Evolutionary conservation across 164 flowering plant species (phyloP), one percentile per base, ranked within the genome.

Genomic region (Tinospora cordifolia): DNA sequence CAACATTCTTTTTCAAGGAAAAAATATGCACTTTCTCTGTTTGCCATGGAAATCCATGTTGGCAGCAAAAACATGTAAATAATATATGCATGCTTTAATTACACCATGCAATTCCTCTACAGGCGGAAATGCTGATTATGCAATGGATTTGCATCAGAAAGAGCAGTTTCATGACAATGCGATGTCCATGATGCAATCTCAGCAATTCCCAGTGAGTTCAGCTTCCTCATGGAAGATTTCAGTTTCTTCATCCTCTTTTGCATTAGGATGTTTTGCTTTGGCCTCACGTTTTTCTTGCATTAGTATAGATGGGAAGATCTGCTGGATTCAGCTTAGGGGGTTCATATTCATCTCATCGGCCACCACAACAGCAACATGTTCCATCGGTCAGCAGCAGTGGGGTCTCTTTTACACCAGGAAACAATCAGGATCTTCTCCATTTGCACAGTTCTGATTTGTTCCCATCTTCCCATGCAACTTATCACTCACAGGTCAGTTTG

Each of bases 291-390:
- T 13, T 39, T 59, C n/a, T 22, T 75, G 64, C 54, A 7, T 41
- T 51, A 54, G 13, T 65, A 57, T 78, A 90, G 96, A 85, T 86
- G 87, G 88, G 87, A 2, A 83, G 36, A 30, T 90, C 98, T 75
- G 78, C 88, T 63, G 98, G 97, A 65, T 95, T 91, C 74, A 90
- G 78, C 77, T 76, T 91, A 62, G 90, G 91, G 19, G 96, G 89
- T 62, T 51, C 88, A 44, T 92, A 86, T 75, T 74, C 96, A 69
- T 80, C 96, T 36, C 90, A 85, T 79, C 96, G 90, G 6, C 91
- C 83, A 71, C 93, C 82, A 51, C 83, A 76, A 15, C 86, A 80
- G 59, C 93, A 86, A 69, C 92, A 83, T 81, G 73, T 84, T 62
- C 80, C 87, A 34, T 82, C 95, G 63, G 90, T 83, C 46, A 87